These are phyloP conservation scores for Irpex lacteus DNA, from an alignment of 1,284 basidiomycete genomes.

Conservation along the genomic window DNA sequence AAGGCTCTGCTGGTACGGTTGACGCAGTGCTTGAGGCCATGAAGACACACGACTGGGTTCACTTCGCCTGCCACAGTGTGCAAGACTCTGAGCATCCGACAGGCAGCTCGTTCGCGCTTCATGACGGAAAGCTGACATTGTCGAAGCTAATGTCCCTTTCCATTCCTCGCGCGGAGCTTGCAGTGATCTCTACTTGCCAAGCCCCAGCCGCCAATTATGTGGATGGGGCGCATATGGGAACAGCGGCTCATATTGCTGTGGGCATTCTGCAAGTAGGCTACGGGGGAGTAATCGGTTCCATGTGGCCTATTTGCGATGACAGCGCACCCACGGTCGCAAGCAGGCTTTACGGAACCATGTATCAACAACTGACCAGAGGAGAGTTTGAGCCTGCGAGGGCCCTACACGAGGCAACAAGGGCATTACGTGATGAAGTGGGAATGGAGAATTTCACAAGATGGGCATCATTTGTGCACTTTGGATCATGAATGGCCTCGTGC, in stretches of 20 bases:
- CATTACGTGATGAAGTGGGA: neutral
- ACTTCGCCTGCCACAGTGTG: neutral
- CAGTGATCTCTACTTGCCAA: neutral
- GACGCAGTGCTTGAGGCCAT: neutral
- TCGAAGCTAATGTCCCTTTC: neutral
- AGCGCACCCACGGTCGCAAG: slow-evolving; percentile 15
- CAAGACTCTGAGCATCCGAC: neutral
- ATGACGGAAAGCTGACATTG: neutral
- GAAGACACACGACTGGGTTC: neutral
- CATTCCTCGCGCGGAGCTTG: neutral
- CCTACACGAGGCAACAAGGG: neutral
- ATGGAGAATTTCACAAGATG: neutral
- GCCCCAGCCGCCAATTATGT: neutral
- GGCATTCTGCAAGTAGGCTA: slow-evolving; percentile 24
- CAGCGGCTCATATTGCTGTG: slow-evolving; percentile 8
- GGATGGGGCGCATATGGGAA: slow-evolving; percentile 22
- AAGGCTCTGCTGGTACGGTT: neutral
- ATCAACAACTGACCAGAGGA: neutral
- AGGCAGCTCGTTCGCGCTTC: neutral
- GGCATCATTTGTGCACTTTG: neutral
- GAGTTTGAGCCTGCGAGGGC: neutral
- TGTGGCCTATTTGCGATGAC: slow-evolving; percentile 16
- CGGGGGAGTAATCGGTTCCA: slow-evolving; percentile 10
- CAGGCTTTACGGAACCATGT: slow-evolving; percentile 3
- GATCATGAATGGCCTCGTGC: neutral